These are phyloP conservation scores for Thelephora terrestris DNA, from an alignment of 1,284 basidiomycete genomes.

Conservation along the genomic window DNA sequence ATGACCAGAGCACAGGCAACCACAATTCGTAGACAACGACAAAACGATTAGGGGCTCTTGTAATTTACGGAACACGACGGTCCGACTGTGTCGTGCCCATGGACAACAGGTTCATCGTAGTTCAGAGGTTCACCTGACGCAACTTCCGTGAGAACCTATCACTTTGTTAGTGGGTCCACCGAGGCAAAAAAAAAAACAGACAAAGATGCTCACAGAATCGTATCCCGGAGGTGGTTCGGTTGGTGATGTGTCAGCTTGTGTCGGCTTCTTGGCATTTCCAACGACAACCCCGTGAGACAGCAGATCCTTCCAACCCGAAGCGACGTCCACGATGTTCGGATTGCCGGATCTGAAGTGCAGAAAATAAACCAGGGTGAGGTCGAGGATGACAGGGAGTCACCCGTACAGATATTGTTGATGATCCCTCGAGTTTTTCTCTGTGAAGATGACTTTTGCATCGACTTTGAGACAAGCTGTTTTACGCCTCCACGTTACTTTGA, in stretches of 20 bases:
- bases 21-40: too few species aligned
- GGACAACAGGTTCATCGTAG: constrained; percentile 9
- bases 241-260: constrained; percentile 34
- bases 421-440: constrained; percentile 33
- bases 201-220: constrained; percentile 29
- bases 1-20: too few species aligned
- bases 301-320: constrained; percentile 45
- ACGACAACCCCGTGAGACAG: constrained; percentile 58
- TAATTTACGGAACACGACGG: constrained; percentile 12
- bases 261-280: constrained; percentile 51
- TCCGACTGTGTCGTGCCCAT: constrained; percentile 12
- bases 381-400: not conserved
- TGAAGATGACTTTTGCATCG: constrained; percentile 41
- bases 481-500: constrained; percentile 51
- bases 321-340: constrained; percentile 24
- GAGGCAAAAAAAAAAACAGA: constrained; percentile 3
- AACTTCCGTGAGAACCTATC: constrained; percentile 7
- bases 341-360: constrained; percentile 50
- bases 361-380: constrained; percentile 52
- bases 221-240: too few species aligned
- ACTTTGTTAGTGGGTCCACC: constrained; percentile 5
- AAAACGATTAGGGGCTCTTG: too few species aligned
- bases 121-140: constrained; percentile 1
- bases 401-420: constrained; percentile 51
- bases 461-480: constrained; percentile 40